phyloP scores from a whole-genome alignment of 1,139 yeast genomes.

The Saccharomyces hybrid region DNA sequence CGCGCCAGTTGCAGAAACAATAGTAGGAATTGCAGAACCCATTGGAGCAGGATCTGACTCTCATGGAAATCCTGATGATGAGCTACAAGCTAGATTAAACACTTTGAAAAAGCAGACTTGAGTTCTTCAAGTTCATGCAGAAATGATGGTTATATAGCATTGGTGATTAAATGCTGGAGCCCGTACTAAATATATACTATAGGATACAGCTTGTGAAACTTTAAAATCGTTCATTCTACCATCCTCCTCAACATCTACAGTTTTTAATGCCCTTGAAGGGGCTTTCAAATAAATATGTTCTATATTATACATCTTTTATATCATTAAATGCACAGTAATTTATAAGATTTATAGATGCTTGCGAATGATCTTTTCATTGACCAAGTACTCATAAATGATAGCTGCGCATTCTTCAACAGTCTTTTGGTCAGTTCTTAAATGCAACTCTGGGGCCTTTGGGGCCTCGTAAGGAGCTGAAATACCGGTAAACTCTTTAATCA shows the following conservation, averaged over 20 bases:
- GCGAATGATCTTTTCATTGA: slow-evolving; percentile 39
- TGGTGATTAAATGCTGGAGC: neutral
- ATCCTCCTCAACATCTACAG: neutral
- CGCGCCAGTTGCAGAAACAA: slow-evolving; percentile 28
- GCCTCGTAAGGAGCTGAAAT: slow-evolving; percentile 94
- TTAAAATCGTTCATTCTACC: neutral
- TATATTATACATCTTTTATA: neutral
- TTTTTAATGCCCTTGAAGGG: neutral
- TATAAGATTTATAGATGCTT: neutral
- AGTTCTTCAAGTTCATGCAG: neutral
- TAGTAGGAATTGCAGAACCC: slow-evolving; percentile 43
- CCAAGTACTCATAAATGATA: slow-evolving; percentile 61
- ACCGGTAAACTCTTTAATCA: slow-evolving; percentile 91
- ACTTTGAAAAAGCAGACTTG: slow-evolving; percentile 53
- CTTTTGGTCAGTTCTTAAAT: slow-evolving; percentile 61
- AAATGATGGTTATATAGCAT: neutral
- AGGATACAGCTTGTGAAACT: no score
- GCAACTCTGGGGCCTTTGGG: slow-evolving; percentile 77
- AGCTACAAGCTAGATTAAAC: slow-evolving; percentile 80
- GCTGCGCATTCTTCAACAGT: slow-evolving; percentile 76
- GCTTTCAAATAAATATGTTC: neutral
- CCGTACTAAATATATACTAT: no score
- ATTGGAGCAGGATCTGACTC: slow-evolving; percentile 35
- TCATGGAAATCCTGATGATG: slow-evolving; percentile 57
- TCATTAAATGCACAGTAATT: neutral